These are phyloP conservation scores for Triticum monococcum DNA, from an alignment of 176 grass and related monocot species.

Conservation along the genomic window DNA sequence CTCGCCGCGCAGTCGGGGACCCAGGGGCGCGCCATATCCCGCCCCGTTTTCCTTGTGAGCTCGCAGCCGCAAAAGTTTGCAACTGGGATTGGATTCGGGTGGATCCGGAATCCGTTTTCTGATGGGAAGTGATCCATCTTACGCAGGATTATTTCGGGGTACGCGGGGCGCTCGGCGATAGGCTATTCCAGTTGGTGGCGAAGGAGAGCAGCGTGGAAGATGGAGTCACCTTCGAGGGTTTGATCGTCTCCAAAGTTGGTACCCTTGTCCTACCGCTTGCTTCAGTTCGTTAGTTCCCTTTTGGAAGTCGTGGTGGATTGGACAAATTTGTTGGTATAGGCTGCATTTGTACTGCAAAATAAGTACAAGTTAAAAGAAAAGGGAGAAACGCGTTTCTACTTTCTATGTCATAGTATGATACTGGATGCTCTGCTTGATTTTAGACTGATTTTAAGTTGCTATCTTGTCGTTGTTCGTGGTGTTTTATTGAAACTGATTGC, in stretches of 20 bases:
- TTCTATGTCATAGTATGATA: background rate
- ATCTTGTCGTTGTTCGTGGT: background rate
- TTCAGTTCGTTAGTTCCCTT: background rate
- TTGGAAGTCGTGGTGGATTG: no score
- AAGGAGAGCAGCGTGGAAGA: slow-evolving; percentile 56
- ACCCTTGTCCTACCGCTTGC: background rate
- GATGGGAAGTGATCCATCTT: background rate
- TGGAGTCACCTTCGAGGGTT: slow-evolving; percentile 64
- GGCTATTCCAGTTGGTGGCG: slow-evolving; percentile 71
- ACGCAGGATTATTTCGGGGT: slow-evolving; percentile 71
- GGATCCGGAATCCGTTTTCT: slow-evolving; percentile 23
- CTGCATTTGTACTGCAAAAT: background rate
- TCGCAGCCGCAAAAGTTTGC: background rate
- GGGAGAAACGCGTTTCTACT: background rate
- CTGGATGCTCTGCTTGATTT: background rate
- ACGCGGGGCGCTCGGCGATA: slow-evolving; percentile 45
- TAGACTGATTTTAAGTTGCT: background rate
- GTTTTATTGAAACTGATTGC: background rate
- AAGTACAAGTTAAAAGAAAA: background rate
- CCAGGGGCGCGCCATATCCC: slow-evolving; percentile 57
- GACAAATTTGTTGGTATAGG: background rate
- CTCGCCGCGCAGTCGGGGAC: slow-evolving; percentile 62
- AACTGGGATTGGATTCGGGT: background rate
- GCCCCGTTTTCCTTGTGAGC: slow-evolving; percentile 68
- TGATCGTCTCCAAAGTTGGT: slow-evolving; percentile 74